These are phyloP conservation scores for Stentor coeruleus DNA, from an alignment of 73 alveolate genomes.

Conservation along the genomic window DNA sequence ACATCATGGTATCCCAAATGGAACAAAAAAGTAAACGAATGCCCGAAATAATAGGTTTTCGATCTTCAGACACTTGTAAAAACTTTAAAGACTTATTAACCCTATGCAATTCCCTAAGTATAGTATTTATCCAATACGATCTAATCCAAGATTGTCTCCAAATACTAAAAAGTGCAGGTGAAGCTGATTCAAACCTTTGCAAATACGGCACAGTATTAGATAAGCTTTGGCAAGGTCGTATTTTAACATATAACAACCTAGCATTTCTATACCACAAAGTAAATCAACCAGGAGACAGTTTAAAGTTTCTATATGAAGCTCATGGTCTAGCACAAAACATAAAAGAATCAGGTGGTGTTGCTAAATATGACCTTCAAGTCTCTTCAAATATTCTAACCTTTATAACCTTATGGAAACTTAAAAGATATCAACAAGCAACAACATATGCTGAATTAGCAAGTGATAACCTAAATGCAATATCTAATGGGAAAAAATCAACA, in stretches of 20 bases:
- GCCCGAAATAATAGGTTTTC: conserved; percentile 14
- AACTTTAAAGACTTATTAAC: conserved; percentile 9
- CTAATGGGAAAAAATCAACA: neutral
- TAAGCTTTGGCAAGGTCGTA: conserved; percentile 1
- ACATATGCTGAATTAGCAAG: neutral
- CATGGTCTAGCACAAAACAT: neutral
- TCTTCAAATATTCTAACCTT: neutral
- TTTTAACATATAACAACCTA: conserved; percentile 4
- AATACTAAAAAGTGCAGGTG: neutral
- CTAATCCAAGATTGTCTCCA: neutral
- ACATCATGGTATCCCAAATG: neutral
- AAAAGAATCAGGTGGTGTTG: conserved; percentile 4
- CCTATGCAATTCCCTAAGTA: conserved; percentile 16
- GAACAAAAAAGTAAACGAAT: conserved; percentile 15
- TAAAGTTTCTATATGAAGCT: conserved; percentile 12
- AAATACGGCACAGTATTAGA: conserved; percentile 16
- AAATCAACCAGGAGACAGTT: neutral
- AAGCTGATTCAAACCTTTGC: conserved; percentile 15
- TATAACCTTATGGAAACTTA: conserved; percentile 2
- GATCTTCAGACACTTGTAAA: neutral
- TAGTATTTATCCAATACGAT: neutral
- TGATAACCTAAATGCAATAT: neutral
- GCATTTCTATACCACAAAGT: conserved; percentile 20
- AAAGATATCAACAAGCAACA: conserved; percentile 2
- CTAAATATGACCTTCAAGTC: neutral